Conservation (phyloP, 768 basidiomycete species). For the Fibroporia radiculosa region DNA sequence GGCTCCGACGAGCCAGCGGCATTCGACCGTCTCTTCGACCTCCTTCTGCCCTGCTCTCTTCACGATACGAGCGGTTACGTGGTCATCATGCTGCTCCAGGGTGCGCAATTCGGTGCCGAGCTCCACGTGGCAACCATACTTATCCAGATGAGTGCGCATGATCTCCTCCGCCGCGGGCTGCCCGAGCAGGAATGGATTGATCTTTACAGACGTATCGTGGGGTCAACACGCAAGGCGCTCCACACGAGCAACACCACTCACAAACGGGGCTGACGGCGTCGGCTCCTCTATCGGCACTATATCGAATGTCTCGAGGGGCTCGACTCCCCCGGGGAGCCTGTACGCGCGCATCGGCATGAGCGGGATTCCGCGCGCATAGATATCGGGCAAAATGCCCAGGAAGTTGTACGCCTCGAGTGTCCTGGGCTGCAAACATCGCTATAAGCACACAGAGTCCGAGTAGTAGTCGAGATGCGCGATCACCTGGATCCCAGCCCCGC, state of each 20-base stretch:
- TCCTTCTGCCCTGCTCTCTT: constrained; percentile 18
- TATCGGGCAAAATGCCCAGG: constrained; percentile 14
- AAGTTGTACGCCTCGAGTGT: constrained; percentile 14
- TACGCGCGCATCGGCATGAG: constrained; percentile 8
- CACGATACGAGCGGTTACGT: constrained; percentile 22
- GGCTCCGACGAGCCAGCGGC: constrained; percentile 31
- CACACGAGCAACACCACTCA: neutral
- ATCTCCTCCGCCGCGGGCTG: constrained; percentile 22
- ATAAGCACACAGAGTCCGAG: too few species aligned
- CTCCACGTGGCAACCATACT: constrained; percentile 26
- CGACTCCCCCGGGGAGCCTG: constrained; percentile 12
- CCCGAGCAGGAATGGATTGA: constrained; percentile 1
- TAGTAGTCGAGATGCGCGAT: neutral
- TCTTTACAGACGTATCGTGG: neutral
- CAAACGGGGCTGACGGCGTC: constrained; percentile 12
- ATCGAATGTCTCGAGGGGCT: constrained; percentile 3
- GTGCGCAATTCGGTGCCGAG: constrained; percentile 25
- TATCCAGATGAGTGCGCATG: constrained; percentile 22
- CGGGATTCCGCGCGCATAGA: neutral
- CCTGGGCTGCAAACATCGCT: constrained; percentile 15
- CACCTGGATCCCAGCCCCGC: constrained; percentile 13
- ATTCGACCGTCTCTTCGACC: constrained; percentile 19
- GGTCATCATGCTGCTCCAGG: constrained; percentile 26
- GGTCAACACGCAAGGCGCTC: neutral
- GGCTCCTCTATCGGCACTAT: neutral